phyloP scores from a whole-genome alignment of 768 basidiomycete genomes.

The Tephrocybe sp. region DNA sequence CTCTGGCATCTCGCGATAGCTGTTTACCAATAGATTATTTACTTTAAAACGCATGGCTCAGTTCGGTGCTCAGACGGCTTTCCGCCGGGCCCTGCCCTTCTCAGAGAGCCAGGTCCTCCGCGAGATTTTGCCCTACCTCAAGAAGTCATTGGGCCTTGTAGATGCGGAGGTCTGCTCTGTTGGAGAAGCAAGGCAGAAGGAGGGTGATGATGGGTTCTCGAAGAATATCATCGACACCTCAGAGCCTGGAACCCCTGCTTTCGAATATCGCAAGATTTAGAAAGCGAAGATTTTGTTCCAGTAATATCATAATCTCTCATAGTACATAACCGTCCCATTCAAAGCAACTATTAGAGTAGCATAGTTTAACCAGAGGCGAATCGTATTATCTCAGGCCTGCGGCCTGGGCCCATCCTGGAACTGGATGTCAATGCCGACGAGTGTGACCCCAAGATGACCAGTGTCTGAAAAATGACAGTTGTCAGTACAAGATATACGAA shows the following conservation, averaged over 20 bases:
- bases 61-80: constrained; percentile 72
- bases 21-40: too few relatives aligned
- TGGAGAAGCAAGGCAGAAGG: constrained; percentile 61
- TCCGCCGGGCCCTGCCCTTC: constrained; percentile 83
- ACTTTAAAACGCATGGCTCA: constrained; percentile 78
- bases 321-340: too few relatives aligned
- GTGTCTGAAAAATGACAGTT: too few relatives aligned
- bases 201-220: constrained; percentile 57
- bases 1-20: constrained; percentile 7
- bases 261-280: constrained; percentile 81
- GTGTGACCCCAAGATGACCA: too few relatives aligned
- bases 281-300: too few relatives aligned
- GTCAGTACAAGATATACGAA: too few relatives aligned
- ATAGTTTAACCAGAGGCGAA: too few relatives aligned
- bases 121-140: constrained; percentile 78
- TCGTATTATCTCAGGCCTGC: too few relatives aligned
- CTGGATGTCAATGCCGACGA: too few relatives aligned
- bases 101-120: constrained; percentile 73
- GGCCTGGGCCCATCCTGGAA: too few relatives aligned
- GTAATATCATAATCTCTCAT: too few relatives aligned
- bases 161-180: constrained; percentile 73
- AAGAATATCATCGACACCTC: constrained; percentile 76
- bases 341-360: too few relatives aligned
- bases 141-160: constrained; percentile 67
- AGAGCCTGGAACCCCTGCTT: constrained; percentile 84